These are phyloP conservation scores for Alternaria alternata DNA, from an alignment of 2,329 filamentous ascomycete genomes.

Conservation along the genomic window DNA sequence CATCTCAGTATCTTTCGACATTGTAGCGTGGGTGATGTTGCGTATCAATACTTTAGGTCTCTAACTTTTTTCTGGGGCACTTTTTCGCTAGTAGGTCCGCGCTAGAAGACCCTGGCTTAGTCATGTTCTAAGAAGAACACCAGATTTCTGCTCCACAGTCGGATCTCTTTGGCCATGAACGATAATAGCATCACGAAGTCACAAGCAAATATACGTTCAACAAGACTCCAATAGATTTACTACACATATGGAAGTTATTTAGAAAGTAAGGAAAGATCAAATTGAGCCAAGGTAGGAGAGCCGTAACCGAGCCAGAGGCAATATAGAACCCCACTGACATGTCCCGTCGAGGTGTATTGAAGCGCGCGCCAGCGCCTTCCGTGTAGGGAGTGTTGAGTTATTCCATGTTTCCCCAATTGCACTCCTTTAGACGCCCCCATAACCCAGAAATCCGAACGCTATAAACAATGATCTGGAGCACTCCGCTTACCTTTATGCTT, in stretches of 20 bases:
- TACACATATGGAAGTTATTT: slow-evolving; percentile 10
- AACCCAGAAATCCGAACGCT: slow-evolving; percentile 9
- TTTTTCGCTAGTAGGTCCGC: slow-evolving; percentile 20
- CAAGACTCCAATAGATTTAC: slow-evolving; percentile 12
- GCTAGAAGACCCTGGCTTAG: slow-evolving; percentile 21
- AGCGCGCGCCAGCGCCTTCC: slow-evolving; percentile 15
- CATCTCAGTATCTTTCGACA: slow-evolving; percentile 24
- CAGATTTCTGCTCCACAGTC: neutral
- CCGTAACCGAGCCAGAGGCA: slow-evolving; percentile 1
- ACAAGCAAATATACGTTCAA: neutral
- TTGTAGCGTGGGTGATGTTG: slow-evolving; percentile 8
- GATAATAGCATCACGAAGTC: neutral
- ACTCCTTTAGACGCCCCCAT: slow-evolving; percentile 6
- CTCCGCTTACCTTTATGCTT: neutral
- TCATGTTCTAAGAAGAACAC: slow-evolving; percentile 8
- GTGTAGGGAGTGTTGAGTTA: slow-evolving; percentile 6
- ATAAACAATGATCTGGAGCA: slow-evolving; percentile 11
- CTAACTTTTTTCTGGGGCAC: slow-evolving; percentile 29
- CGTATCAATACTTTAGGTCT: neutral
- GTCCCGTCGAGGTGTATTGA: slow-evolving; percentile 11
- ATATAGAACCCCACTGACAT: neutral
- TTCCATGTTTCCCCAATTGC: neutral
- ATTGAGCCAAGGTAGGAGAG: slow-evolving; percentile 14
- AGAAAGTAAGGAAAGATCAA: slow-evolving; percentile 10
- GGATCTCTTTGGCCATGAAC: neutral